A percentile compares a stretch with the other conserved stretches of the same genome.
Evolutionary conservation across 768 basidiomycete genomes (phyloP).

Genomic region (Porpolomopsis calyptriformis): DNA sequence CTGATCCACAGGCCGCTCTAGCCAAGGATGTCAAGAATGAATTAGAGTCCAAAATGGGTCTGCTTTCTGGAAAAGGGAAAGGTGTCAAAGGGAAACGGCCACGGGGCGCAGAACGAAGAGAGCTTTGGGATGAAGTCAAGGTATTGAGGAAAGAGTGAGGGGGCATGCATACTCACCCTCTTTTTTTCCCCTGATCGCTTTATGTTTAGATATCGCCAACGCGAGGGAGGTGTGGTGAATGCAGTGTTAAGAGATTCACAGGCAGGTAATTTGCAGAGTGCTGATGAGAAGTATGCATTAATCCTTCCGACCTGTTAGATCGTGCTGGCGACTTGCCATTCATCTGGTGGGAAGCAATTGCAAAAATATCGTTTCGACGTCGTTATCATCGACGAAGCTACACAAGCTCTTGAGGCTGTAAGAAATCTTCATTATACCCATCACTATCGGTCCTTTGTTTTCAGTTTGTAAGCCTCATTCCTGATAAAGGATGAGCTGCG

Average conservation of each 20-base stretch:
- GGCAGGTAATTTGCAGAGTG: conserved; percentile 25
- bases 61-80: conserved; percentile 64
- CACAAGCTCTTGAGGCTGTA: conserved; percentile 92
- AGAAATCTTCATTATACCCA: conserved; percentile 11
- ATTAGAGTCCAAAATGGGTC: conserved; percentile 54
- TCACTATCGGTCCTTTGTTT: not conserved
- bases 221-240: conserved; percentile 77
- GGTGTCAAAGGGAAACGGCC: conserved; percentile 45
- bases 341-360: conserved; percentile 78
- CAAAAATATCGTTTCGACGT: conserved; percentile 77
- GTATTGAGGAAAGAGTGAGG: conserved; percentile 83
- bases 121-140: conserved; percentile 80
- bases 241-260: conserved; percentile 74
- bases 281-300: not conserved
- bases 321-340: conserved; percentile 90
- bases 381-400: conserved; percentile 94
- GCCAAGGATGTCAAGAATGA: conserved; percentile 87
- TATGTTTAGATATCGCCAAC: conserved; percentile 62
- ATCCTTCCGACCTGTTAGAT: conserved; percentile 35
- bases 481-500: too few species aligned
- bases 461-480: not conserved
- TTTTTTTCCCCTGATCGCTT: not conserved
- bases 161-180: conserved; percentile 1
- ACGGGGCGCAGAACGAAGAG: conserved; percentile 63
- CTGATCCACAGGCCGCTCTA: conserved; percentile 49